Conservation (phyloP, 2,329 filamentous ascomycete species). For the Canariomyces notabilis region DNA sequence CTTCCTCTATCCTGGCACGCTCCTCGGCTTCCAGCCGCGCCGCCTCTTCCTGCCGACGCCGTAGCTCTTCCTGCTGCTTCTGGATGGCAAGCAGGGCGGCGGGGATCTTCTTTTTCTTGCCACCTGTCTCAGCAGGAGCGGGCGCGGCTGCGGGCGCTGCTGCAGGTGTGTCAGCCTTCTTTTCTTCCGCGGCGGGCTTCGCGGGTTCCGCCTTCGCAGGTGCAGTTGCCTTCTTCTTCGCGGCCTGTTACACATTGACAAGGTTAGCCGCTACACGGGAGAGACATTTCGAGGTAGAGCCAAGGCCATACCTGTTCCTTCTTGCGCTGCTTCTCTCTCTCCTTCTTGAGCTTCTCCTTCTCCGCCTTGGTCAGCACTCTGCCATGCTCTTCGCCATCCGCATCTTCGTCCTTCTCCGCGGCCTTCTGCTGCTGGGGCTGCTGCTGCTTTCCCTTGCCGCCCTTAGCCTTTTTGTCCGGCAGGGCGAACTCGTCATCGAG, state of each 20-base stretch:
- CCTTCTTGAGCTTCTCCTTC: slow-evolving; percentile 97
- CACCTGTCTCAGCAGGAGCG: slow-evolving; percentile 45
- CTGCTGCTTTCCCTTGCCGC: slow-evolving; percentile 46
- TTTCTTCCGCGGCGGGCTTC: slow-evolving; percentile 47
- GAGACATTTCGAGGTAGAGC: background rate
- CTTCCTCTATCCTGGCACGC: slow-evolving; percentile 59
- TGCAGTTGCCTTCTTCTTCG: slow-evolving; percentile 70
- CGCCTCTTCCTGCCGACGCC: slow-evolving; percentile 59
- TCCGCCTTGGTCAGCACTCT: slow-evolving; percentile 92
- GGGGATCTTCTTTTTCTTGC: slow-evolving; percentile 85
- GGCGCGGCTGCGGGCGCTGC: slow-evolving; percentile 39
- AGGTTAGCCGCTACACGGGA: slow-evolving; percentile 10
- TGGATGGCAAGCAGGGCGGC: slow-evolving; percentile 67
- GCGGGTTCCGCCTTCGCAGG: slow-evolving; percentile 48
- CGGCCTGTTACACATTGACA: slow-evolving; percentile 54
- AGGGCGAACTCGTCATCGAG: slow-evolving; percentile 82
- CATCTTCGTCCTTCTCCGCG: slow-evolving; percentile 36
- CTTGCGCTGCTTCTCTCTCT: slow-evolving; percentile 96
- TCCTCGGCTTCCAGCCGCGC: slow-evolving; percentile 57
- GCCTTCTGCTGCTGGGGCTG: slow-evolving; percentile 42
- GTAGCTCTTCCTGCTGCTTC: slow-evolving; percentile 78
- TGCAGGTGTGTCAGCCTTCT: slow-evolving; percentile 41
- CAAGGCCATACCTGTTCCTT: slow-evolving; percentile 73
- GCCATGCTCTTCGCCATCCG: slow-evolving; percentile 52
- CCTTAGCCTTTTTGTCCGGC: slow-evolving; percentile 71